phyloP scores from a whole-genome alignment of 1,139 yeast species.

The Debaryomyces coudertii region DNA sequence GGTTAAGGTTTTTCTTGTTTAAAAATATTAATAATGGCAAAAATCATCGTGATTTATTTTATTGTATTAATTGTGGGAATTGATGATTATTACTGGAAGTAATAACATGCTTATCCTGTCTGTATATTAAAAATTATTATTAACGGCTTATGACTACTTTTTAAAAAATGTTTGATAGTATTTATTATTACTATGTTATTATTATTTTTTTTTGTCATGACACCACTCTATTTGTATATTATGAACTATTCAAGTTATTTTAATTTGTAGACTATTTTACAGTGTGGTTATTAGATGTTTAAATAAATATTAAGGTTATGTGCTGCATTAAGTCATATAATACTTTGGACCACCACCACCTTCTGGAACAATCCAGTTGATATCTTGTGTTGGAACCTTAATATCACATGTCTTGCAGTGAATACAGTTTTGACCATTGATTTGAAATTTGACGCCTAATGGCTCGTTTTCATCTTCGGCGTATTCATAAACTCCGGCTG shows the following conservation, averaged over 20 bases:
- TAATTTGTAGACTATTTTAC: slow-evolving; percentile 1
- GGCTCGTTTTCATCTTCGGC: slow-evolving; percentile 64
- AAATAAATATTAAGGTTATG: background rate
- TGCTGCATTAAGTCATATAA: slow-evolving; percentile 57
- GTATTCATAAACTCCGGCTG: slow-evolving; percentile 98
- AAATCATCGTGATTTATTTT: slow-evolving; percentile 5
- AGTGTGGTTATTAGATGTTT: background rate
- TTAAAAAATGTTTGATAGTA: slow-evolving; percentile 4
- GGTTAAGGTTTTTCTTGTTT: slow-evolving; percentile 1
- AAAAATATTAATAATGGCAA: slow-evolving; percentile 1
- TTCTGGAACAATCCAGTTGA: slow-evolving; percentile 94
- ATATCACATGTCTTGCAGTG: slow-evolving; percentile 99
- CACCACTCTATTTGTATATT: slow-evolving; percentile 9
- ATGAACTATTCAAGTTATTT: slow-evolving; percentile 3
- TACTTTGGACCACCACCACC: slow-evolving; percentile 99
- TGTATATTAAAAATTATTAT: slow-evolving; percentile 10
- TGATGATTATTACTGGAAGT: slow-evolving; percentile 6
- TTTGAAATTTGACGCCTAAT: slow-evolving; percentile 80
- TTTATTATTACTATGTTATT: slow-evolving; percentile 5
- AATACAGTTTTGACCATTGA: slow-evolving; percentile 94
- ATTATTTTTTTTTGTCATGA: slow-evolving; percentile 7
- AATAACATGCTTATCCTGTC: slow-evolving; percentile 2
- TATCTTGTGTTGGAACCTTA: slow-evolving; percentile 92
- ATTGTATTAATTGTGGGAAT: slow-evolving; percentile 6
- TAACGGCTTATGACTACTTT: slow-evolving; percentile 9